Evolutionary conservation across 352 stramenopile genomes (phyloP), one percentile per base, ranked within the genome.

Genomic region (Phytophthora syringae): DNA sequence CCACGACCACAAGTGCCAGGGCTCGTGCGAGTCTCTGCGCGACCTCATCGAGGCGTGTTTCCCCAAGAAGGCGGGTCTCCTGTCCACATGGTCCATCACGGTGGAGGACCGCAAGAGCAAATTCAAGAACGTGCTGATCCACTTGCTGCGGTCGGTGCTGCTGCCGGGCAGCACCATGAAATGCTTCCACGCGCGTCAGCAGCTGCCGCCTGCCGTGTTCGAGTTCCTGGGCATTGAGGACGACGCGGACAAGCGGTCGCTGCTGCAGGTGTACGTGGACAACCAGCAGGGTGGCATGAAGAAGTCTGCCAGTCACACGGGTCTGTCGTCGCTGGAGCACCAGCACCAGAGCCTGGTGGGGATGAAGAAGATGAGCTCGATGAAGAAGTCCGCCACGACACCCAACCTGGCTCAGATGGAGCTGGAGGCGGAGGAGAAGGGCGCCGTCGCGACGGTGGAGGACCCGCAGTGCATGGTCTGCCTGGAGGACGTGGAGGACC

Each of bases 191-290:
- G 79, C 79, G 20, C 83, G 83, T 42, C 74, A 78, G 45, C 57
- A 73, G 0, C 66, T 92, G 21, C 83, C 83, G 18, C 52, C 43
- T 16, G 64, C 79, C 27, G 45, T 92, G 16, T 90, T 89, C 57
- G 54, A 82, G 57, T 90, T 90, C 52, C 69, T 90, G 11, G 66
- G 72, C 32, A 82, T 92, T 22, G 36, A 79, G 37, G 68, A 90
- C 60, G 67, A 68, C 18, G 67, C 71, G 11, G 80, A 90, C 60
- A 84, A 78, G 39, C 83, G 83, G 6, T 89, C 83, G 34, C 67
- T 92, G 56, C 70, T 92, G 11, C 80, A 92, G 60, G 84, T 90
- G 57, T 90, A 79, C 60, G 77, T 90, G 45, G 83, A 92, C 64
- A 87, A 88, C 67, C 77, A 76, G 60, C 60, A 84, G 43, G 30